A percentile compares a stretch with the other conserved stretches of the same genome.
Evolutionary conservation across 768 basidiomycete species (phyloP).

Genomic region (Sarcodon sp.): DNA sequence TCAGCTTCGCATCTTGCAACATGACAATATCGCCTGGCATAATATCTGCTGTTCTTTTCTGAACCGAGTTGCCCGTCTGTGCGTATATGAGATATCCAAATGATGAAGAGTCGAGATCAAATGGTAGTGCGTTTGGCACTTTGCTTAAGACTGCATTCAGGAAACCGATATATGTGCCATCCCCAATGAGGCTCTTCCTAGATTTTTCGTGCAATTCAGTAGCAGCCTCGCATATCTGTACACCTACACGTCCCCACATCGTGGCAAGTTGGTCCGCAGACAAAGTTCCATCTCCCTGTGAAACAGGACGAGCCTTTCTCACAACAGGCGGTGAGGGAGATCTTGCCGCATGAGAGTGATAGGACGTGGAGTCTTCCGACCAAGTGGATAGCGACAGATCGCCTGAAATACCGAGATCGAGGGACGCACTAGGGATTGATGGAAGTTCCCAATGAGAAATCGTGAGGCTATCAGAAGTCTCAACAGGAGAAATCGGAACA

Average conservation of each 20-base stretch:
- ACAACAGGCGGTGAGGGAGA: constrained; percentile 17
- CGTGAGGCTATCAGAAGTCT: constrained; percentile 20
- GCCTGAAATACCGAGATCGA: constrained; percentile 40
- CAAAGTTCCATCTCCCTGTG: constrained; percentile 21
- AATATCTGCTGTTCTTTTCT: constrained; percentile 66
- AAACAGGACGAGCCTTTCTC: background rate
- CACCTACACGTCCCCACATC: constrained; percentile 64
- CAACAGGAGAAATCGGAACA: constrained; percentile 18
- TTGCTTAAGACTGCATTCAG: constrained; percentile 51
- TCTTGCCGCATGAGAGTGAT: constrained; percentile 11
- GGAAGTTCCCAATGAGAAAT: constrained; percentile 57
- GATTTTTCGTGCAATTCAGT: constrained; percentile 58
- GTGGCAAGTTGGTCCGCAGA: constrained; percentile 55
- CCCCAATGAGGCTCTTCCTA: constrained; percentile 67
- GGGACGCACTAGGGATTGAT: constrained; percentile 35
- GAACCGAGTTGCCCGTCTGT: constrained; percentile 55
- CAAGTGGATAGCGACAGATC: constrained; percentile 44
- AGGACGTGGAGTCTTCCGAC: constrained; percentile 42
- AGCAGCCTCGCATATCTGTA: constrained; percentile 61
- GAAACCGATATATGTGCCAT: constrained; percentile 77
- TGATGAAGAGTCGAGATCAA: constrained; percentile 19
- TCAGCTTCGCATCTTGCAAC: constrained; percentile 65
- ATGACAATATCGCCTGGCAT: constrained; percentile 78
- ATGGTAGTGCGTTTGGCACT: constrained; percentile 46
- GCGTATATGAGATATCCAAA: constrained; percentile 71